Percentiles rank a stretch among this genome's conserved stretches.
phyloP scores from a whole-genome alignment of 2,329 filamentous ascomycete genomes.

The Cladosporium phlei region DNA sequence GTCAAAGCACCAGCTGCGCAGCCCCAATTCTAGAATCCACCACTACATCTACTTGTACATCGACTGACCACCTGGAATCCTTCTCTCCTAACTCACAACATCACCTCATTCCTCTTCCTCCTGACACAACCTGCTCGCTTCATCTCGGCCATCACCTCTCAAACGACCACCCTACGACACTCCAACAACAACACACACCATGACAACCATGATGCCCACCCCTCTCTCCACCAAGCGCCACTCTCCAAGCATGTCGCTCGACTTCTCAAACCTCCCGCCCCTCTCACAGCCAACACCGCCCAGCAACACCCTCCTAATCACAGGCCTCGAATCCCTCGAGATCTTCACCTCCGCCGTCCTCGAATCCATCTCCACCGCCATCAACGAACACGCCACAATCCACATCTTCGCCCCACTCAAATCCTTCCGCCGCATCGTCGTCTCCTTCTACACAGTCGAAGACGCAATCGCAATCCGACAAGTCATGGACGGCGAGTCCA shows the following conservation, averaged over 20 bases:
- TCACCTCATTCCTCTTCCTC: too few relatives aligned
- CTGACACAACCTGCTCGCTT: too few relatives aligned
- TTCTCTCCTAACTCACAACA: background rate
- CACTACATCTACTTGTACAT: too few relatives aligned
- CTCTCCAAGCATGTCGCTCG: slow-evolving; percentile 58
- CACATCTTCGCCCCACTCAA: slow-evolving; percentile 76
- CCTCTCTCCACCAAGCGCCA: slow-evolving; percentile 20
- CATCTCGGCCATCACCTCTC: background rate
- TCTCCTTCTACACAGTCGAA: slow-evolving; percentile 68
- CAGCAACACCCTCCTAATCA: slow-evolving; percentile 80
- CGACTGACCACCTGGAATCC: too few relatives aligned
- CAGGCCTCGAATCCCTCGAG: slow-evolving; percentile 67
- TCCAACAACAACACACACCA: background rate
- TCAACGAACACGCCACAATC: slow-evolving; percentile 64
- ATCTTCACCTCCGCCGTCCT: slow-evolving; percentile 73
- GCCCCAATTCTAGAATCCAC: slow-evolving; percentile 3
- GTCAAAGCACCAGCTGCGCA: too few relatives aligned
- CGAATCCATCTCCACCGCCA: slow-evolving; percentile 66
- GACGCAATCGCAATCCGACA: slow-evolving; percentile 67
- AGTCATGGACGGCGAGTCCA: slow-evolving; percentile 67
- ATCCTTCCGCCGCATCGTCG: slow-evolving; percentile 75
- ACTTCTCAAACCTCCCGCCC: slow-evolving; percentile 67
- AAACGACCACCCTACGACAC: background rate
- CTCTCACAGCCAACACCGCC: slow-evolving; percentile 67
- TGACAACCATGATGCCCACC: slow-evolving; percentile 21